Conservation (phyloP, 2,329 filamentous ascomycete species). For the Aspergillus sp. region DNA sequence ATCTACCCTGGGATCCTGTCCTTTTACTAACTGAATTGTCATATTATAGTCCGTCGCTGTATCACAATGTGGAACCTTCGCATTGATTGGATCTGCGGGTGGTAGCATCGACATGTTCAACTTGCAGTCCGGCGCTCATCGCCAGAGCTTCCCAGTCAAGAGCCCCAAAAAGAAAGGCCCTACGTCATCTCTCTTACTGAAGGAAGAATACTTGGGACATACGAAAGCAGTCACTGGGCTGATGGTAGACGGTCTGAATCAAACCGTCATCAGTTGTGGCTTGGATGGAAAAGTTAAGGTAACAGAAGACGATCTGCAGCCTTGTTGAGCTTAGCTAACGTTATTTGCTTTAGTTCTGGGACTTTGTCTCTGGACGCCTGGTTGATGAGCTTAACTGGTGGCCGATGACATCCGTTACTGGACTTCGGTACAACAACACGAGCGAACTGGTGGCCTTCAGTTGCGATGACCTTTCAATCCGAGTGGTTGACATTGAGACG, state of each 20-base stretch:
- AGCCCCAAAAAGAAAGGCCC: background rate
- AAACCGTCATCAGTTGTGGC: slow-evolving; percentile 78
- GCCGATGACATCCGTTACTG: slow-evolving; percentile 71
- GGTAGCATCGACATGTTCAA: slow-evolving; percentile 95
- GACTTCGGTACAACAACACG: slow-evolving; percentile 74
- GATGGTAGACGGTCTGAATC: slow-evolving; percentile 85
- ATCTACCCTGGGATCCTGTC: background rate
- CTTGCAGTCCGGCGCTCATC: slow-evolving; percentile 84
- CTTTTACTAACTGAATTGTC: background rate
- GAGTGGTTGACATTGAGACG: slow-evolving; percentile 86
- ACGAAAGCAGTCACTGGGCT: slow-evolving; percentile 80
- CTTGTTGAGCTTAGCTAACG: background rate
- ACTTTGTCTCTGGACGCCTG: slow-evolving; percentile 79
- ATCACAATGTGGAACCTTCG: slow-evolving; percentile 91
- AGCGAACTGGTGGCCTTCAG: slow-evolving; percentile 85
- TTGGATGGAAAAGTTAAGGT: slow-evolving; percentile 86
- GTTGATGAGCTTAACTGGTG: slow-evolving; percentile 81
- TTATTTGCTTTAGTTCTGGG: slow-evolving; percentile 68
- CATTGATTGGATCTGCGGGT: slow-evolving; percentile 77
- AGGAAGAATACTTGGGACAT: slow-evolving; percentile 67
- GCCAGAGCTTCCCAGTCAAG: slow-evolving; percentile 77
- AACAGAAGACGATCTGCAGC: background rate
- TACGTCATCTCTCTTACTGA: background rate
- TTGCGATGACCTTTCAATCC: slow-evolving; percentile 84
- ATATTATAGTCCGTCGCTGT: slow-evolving; percentile 74